These are phyloP conservation scores for Coleophoma eucalyptorum DNA, from an alignment of 2,329 filamentous ascomycete genomes.

Conservation along the genomic window DNA sequence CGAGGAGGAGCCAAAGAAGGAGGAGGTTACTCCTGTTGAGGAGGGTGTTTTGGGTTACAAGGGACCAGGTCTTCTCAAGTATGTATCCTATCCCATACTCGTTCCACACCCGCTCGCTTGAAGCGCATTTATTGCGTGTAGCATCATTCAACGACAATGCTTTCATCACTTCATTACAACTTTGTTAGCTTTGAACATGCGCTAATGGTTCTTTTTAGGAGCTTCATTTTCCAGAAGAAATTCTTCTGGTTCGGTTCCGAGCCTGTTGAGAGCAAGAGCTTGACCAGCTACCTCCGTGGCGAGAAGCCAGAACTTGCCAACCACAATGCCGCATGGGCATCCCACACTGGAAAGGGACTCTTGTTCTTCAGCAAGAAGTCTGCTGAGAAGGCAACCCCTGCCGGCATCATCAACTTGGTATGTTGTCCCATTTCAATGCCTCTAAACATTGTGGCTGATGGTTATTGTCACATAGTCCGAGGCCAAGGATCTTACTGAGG, in stretches of 20 bases:
- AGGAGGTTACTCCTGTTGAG: slow-evolving; percentile 15
- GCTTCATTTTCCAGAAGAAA: slow-evolving; percentile 84
- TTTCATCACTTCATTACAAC: no score
- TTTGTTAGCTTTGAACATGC: neutral
- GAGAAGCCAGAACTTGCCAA: slow-evolving; percentile 83
- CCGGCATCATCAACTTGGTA: slow-evolving; percentile 83
- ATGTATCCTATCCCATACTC: slow-evolving; percentile 34
- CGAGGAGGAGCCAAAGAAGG: neutral
- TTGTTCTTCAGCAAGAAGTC: slow-evolving; percentile 78
- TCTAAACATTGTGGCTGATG: no score
- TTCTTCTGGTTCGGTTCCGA: slow-evolving; percentile 85
- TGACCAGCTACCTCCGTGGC: slow-evolving; percentile 75
- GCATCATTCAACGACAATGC: no score
- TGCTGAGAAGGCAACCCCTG: slow-evolving; percentile 75
- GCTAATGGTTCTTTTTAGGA: slow-evolving; percentile 46
- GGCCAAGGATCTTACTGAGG: slow-evolving; percentile 63
- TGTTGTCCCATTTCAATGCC: slow-evolving; percentile 27
- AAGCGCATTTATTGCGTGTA: no score
- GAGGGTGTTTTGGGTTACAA: slow-evolving; percentile 90
- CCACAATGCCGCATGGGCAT: slow-evolving; percentile 82
- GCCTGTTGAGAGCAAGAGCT: slow-evolving; percentile 67
- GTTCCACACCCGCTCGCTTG: neutral
- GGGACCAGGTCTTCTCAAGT: slow-evolving; percentile 79
- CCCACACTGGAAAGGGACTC: slow-evolving; percentile 91
- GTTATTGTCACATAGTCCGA: slow-evolving; percentile 39